Evolutionary conservation across 2,329 filamentous ascomycete genomes (phyloP).

Genomic region (Trichocomaceae sp.): DNA sequence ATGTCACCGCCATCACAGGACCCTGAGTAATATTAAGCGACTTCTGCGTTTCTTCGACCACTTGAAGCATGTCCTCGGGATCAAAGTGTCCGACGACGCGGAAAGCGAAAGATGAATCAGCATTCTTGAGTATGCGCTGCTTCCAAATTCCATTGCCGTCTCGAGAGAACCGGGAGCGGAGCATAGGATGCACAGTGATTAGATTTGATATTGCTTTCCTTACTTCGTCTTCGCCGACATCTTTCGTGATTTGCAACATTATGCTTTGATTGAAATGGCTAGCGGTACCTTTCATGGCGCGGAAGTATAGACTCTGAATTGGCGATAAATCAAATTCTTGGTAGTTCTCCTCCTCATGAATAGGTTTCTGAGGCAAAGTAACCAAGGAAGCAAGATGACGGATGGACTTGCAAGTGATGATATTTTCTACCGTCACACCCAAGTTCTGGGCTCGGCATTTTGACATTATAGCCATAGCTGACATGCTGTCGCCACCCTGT

Average conservation of each 20-base stretch:
- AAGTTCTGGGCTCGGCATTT: conserved; percentile 14
- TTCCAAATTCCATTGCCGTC: conserved; percentile 16
- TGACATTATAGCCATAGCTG: conserved; percentile 16
- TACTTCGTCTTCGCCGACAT: conserved; percentile 3
- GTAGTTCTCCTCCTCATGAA: conserved; percentile 7
- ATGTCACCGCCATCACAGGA: conserved; percentile 5
- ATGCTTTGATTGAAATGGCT: conserved; percentile 21
- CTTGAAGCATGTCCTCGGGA: conserved; percentile 4
- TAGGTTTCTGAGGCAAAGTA: conserved; percentile 7
- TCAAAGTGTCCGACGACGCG: conserved; percentile 4
- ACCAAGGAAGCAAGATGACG: conserved; percentile 13
- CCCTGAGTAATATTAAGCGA: conserved; percentile 11
- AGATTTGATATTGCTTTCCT: conserved; percentile 13
- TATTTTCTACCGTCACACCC: conserved; percentile 14
- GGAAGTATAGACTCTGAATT: conserved; percentile 20
- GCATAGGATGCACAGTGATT: conserved; percentile 18
- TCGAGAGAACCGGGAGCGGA: conserved; percentile 19
- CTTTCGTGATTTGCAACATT: conserved; percentile 7
- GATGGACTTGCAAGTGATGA: conserved; percentile 15
- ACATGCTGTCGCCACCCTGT: conserved; percentile 16
- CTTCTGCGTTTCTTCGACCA: conserved; percentile 9
- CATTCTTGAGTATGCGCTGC: conserved; percentile 11
- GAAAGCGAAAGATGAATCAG: conserved; percentile 6
- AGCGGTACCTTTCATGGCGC: conserved; percentile 14
- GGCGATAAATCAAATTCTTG: conserved; percentile 20